A percentile compares a stretch with the other conserved stretches of the same genome.
Evolutionary conservation across 2,329 filamentous ascomycete genomes (phyloP).

Genomic region (Dactylellina drechsleri): DNA sequence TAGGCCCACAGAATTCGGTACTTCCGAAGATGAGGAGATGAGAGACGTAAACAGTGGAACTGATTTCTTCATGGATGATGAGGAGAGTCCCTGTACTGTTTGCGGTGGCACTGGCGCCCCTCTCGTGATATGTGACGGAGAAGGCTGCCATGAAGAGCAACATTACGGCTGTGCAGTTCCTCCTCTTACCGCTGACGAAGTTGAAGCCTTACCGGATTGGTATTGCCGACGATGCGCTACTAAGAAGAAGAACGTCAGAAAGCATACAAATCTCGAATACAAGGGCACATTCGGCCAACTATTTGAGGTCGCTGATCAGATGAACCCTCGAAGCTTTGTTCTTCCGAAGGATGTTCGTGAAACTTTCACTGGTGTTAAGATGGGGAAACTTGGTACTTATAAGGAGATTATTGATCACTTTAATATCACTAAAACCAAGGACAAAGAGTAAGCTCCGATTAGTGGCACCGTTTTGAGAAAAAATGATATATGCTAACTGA

Average conservation of each 20-base stretch:
- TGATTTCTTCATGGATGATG: constrained; percentile 67
- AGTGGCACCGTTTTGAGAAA: background rate
- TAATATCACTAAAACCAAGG: constrained; percentile 64
- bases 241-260: constrained; percentile 62
- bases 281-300: constrained; percentile 71
- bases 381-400: constrained; percentile 80
- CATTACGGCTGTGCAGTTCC: constrained; percentile 90
- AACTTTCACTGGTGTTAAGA: constrained; percentile 81
- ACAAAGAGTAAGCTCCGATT: constrained; percentile 68
- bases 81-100: constrained; percentile 87
- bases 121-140: constrained; percentile 84
- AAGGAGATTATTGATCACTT: constrained; percentile 68
- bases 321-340: constrained; percentile 76
- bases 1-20: constrained; percentile 16
- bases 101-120: constrained; percentile 81
- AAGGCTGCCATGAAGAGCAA: constrained; percentile 83
- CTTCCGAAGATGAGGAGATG: constrained; percentile 39
- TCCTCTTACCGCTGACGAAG: constrained; percentile 69
- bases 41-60: constrained; percentile 14
- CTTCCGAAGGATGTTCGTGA: constrained; percentile 77
- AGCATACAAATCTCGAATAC: constrained; percentile 60
- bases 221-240: constrained; percentile 79
- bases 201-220: constrained; percentile 77
- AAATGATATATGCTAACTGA: background rate
- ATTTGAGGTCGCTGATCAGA: constrained; percentile 72